Base-by-base conservation (phyloP, 305 asterid genomes). In the Rubia tinctorum region DNA sequence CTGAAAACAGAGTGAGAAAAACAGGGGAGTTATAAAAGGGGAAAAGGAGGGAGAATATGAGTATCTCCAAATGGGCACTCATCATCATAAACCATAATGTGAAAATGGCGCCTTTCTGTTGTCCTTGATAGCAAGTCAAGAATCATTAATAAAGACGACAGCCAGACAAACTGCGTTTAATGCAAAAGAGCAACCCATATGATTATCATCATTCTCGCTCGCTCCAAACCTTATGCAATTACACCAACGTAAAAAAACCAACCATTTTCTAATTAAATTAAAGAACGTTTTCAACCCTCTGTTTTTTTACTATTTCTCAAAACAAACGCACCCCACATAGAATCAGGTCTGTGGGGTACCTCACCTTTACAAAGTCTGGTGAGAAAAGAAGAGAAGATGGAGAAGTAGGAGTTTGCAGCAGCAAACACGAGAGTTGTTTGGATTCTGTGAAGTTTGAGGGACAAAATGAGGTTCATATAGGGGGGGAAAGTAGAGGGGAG, bases 41-140 rank as follows among this genome's bases (percentile, higher is more conserved):
- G 47, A 72, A 25, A 30, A 66, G 73, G 63, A 34, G 68, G 49
- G 20, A 15, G 69, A 73, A 23, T 45, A 64, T 25, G 20, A 77
- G 72, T 55, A 80, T 75, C 79, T 61, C 63, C 79, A 75, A 73
- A 39, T 47, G 61, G 64, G 81, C 90, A 87, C 86, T 88, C 89
- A 84, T 81, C 59, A 17, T 78, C 75, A 80, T 17, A 53, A 53
- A 53, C 59, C 59, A 53, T 53, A 17, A 53, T 53, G 59, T 53
- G 59, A 76, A 88, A 82, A 75, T 81, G 83, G 86, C 81, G 37
- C 86, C 81, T 68, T 85, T 86, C 71, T 81, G 72, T 72, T 90
- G 86, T 77, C 89, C 79, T 81, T 78, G 82, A 63, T 58, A 9
- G 61, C 80, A 82, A 82, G 84, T 13, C 78, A 80, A 73, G 84